phyloP scores from a whole-genome alignment of 2,329 filamentous ascomycete species.

The Hypoxylon sp. region DNA sequence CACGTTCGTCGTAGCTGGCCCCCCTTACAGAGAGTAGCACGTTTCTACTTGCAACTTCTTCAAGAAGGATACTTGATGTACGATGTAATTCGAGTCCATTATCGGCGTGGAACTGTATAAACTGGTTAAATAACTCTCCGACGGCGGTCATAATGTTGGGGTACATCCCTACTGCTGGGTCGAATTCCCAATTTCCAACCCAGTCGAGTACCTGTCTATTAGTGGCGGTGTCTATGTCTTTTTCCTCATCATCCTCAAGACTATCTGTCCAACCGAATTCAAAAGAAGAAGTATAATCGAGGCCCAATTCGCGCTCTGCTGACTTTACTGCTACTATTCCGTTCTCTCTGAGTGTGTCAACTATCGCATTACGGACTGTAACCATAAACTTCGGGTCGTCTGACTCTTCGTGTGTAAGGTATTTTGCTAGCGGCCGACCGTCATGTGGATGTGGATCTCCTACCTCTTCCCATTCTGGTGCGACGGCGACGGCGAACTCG shows the following conservation, averaged over 20 bases:
- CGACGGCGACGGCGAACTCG: conserved; percentile 41
- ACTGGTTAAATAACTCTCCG: background rate
- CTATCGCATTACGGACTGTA: conserved; percentile 39
- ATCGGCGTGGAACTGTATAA: background rate
- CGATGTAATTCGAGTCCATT: background rate
- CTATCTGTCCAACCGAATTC: conserved; percentile 27
- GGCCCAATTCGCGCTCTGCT: background rate
- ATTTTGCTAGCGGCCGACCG: conserved; percentile 25
- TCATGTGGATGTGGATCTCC: conserved; percentile 45
- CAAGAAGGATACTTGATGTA: background rate
- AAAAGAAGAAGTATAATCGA: too few relatives aligned
- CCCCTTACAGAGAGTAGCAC: background rate
- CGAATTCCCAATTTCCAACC: background rate
- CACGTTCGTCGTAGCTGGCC: too few relatives aligned
- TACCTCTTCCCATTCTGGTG: accelerated
- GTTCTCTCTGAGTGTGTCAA: conserved; percentile 28
- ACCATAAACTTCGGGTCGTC: background rate
- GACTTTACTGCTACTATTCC: conserved; percentile 28
- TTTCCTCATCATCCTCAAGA: conserved; percentile 8
- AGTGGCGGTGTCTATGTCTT: background rate
- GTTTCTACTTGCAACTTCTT: background rate
- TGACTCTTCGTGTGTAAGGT: background rate
- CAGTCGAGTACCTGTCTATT: background rate
- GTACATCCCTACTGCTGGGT: background rate
- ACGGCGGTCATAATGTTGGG: background rate